Evolutionary conservation across 163 green algal species (phyloP).

Genomic region (Coccomyxa subellipsoidea): DNA sequence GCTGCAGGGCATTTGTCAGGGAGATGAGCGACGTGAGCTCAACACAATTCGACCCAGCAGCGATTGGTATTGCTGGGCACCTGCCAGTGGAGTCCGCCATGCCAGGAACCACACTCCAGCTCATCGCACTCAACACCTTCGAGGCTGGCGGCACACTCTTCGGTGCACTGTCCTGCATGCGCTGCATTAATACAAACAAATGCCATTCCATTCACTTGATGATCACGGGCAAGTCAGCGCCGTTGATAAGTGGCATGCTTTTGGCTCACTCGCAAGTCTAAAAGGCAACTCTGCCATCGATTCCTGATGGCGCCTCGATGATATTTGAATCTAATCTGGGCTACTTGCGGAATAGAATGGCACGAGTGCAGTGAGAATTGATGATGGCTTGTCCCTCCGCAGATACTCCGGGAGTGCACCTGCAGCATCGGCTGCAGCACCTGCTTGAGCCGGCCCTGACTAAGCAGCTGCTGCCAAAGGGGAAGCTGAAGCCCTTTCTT

Average conservation of each 20-base stretch:
- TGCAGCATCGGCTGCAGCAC: conserved; percentile 87
- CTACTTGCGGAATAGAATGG: too few species aligned
- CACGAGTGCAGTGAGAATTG: background rate
- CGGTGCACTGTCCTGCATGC: conserved; percentile 39
- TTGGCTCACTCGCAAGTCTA: too few species aligned
- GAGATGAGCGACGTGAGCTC: conserved; percentile 49
- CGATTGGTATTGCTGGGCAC: conserved; percentile 30
- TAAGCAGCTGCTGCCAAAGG: conserved; percentile 63
- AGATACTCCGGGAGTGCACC: conserved; percentile 88
- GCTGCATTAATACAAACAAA: too few species aligned
- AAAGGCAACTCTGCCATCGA: too few species aligned
- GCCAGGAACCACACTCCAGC: conserved; percentile 90
- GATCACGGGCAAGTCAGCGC: too few species aligned
- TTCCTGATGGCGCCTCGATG: too few species aligned
- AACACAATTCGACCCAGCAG: conserved; percentile 56
- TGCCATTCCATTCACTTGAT: too few species aligned
- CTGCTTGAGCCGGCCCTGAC: conserved; percentile 74
- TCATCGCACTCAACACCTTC: conserved; percentile 86
- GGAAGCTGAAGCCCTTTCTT: conserved; percentile 46
- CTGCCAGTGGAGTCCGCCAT: conserved; percentile 85
- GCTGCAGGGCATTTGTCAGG: conserved; percentile 27
- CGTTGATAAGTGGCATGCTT: too few species aligned
- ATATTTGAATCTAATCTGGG: too few species aligned
- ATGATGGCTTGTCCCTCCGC: background rate
- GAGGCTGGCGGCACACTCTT: conserved; percentile 66